Base-by-base conservation (phyloP, 345 rosid genomes). In the Eucalyptus leucophloia region DNA sequence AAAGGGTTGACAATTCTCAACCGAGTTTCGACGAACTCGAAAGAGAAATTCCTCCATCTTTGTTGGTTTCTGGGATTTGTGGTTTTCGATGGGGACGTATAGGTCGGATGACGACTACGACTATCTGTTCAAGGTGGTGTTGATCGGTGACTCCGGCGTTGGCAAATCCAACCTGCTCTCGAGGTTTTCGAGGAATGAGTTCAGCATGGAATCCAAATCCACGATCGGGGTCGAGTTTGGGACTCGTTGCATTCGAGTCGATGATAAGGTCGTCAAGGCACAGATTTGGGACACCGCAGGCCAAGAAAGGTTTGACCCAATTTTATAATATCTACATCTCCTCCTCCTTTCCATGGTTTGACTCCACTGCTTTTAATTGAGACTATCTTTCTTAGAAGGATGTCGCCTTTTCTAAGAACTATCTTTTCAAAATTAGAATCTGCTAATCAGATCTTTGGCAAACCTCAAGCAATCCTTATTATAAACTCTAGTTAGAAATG, bases 221-320 rank as follows among this genome's bases (percentile, higher is more conserved):
- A 97, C 98, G 49, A 97, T 95, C 11, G 99, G 99, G 83, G 98
- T 95, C 8, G 98, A 97, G 91, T 97, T 97, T 72, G 98, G 97
- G 49, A 97, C 99, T 65, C 96, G 95, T 65, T 95, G 95, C 67
- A 94, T 95, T 60, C 94, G 91, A 6, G 95, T 95, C 34, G 97
- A 96, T 54, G 98, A 96, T 65, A 96, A 96, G 92, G 94, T 95
- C 87, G 93, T 97, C 85, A 96, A 96, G 93, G 99, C 98, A 42
- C 99, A 97, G 92, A 96, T 96, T 92, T 97, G 98, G 98, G 99
- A 97, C 89, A 96, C 98, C 18, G 98, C 98, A 8, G 99, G 98
- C 58, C 98, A 97, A 89, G 98, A 97, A 91, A 96, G 99, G 96
- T 95, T 77, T 11, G 83, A 40, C 9, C 47, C 83, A 40, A 5